Base-by-base conservation (phyloP, 2,329 filamentous ascomycete species). In the Arthrobotrys conoides region DNA sequence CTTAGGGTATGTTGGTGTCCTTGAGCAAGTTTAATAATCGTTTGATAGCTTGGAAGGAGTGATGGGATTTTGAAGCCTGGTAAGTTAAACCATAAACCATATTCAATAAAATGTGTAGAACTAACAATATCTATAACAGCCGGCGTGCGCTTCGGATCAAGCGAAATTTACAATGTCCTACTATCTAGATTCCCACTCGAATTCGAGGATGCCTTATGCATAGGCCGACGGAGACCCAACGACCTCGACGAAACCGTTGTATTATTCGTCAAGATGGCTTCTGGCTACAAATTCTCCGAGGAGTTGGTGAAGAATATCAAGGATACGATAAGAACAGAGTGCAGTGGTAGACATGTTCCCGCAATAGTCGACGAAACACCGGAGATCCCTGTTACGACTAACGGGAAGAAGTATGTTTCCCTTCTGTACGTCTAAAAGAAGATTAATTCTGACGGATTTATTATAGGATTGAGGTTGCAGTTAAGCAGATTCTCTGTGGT, bases 111-210 rank as follows among this genome's bases (percentile, higher is more conserved):
- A 27, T n/a, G 10, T 18, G 20, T 46, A 5, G 16, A 59, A 49
- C 49, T 46, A 22, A 55, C 6, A 12, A 2, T 10, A 16, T 0
- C 27, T 6, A 6, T 8, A 9, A 51, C 22, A 49, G 75, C 91
- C 0, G 96, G 96, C 1, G 93, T 99, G 18, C 88, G 95, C 0
- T 98, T 99, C 83, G 95, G 95, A 3, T 94, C 91, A 36, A 94
- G 95, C 0, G 96, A 99, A 86, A 97, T 99, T 20, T 98, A 98
- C 85, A 97, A 97, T 83, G 88, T 97, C n/a, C 86, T 98, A 30
- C 89, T 96, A 0, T 90, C 92, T 81, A 92, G 94, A 84, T 97
- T 97, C 82, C 88, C 90, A 0, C 85, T 88, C 10, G 89, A 95
- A 71, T 87, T 98, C 18, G 91, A 93, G 76, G 95, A 99, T 82